Conservation (phyloP, 2,329 filamentous ascomycete genomes). For the Sclerotinia sclerotiorum region DNA sequence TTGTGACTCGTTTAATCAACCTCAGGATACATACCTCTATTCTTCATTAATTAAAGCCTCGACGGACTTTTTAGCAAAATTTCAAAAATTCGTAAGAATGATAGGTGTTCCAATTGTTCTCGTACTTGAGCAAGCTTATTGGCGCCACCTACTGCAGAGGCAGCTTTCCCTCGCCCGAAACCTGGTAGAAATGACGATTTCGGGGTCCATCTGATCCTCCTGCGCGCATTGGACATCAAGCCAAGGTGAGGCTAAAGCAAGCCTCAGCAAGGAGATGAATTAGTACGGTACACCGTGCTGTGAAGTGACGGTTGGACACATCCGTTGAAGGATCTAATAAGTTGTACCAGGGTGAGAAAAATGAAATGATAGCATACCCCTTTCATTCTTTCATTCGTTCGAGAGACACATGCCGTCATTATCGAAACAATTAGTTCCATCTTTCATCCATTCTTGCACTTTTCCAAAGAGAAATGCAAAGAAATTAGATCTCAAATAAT, state of each 20-base stretch:
- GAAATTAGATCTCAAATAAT: conserved; percentile 15
- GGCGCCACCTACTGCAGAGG: conserved; percentile 16
- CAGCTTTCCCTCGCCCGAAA: not conserved
- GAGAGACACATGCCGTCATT: conserved; percentile 16
- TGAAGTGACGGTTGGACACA: conserved; percentile 12
- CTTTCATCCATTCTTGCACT: not conserved
- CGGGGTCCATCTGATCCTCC: conserved; percentile 21
- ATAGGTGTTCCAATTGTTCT: conserved; percentile 5
- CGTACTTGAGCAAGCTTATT: conserved; percentile 5
- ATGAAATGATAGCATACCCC: conserved; percentile 7
- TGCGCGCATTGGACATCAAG: conserved; percentile 14
- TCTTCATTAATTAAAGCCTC: not conserved
- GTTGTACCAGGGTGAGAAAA: not conserved
- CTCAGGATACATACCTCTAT: not conserved
- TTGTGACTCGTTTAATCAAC: not conserved
- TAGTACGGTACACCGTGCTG: conserved; percentile 3
- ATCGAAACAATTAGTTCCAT: not conserved
- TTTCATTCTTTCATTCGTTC: conserved; percentile 5
- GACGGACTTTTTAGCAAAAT: not conserved
- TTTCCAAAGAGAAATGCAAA: conserved; percentile 2
- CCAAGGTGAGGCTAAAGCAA: conserved; percentile 8
- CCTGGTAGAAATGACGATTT: conserved; percentile 20
- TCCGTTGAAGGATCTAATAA: conserved; percentile 10
- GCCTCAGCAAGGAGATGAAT: conserved; percentile 11
- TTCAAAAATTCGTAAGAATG: conserved; percentile 4